Conservation (phyloP, 2,329 filamentous ascomycete genomes). For the Neurospora sp. region DNA sequence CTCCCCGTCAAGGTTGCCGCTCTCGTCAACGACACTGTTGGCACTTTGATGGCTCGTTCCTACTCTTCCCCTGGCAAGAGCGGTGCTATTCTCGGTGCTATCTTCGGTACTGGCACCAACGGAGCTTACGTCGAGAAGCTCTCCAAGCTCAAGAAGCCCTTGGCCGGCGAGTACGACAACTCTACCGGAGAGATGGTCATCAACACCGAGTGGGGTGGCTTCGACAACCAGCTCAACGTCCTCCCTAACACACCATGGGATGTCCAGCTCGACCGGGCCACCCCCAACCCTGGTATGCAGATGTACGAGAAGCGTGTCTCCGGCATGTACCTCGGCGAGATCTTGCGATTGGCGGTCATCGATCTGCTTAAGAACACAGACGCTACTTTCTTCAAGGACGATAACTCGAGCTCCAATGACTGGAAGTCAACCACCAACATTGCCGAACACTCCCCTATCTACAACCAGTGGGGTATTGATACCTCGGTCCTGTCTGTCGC, state of each 20-base stretch:
- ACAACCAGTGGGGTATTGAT: slow-evolving; percentile 80
- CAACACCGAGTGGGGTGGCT: slow-evolving; percentile 97
- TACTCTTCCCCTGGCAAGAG: slow-evolving; percentile 87
- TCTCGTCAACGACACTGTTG: slow-evolving; percentile 94
- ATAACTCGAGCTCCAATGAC: slow-evolving; percentile 62
- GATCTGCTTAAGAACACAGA: slow-evolving; percentile 59
- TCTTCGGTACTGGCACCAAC: slow-evolving; percentile 96
- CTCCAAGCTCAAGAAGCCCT: slow-evolving; percentile 69
- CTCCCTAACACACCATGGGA: slow-evolving; percentile 84
- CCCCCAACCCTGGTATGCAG: slow-evolving; percentile 85
- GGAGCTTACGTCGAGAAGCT: slow-evolving; percentile 95
- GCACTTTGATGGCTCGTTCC: slow-evolving; percentile 93
- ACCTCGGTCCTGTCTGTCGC: slow-evolving; percentile 83
- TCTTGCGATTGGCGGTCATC: slow-evolving; percentile 69
- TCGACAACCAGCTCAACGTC: slow-evolving; percentile 86
- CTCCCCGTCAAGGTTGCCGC: slow-evolving; percentile 92
- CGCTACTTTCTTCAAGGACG: slow-evolving; percentile 65
- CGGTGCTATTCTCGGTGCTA: slow-evolving; percentile 82
- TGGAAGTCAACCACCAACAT: slow-evolving; percentile 61
- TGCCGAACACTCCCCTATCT: slow-evolving; percentile 55
- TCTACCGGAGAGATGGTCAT: slow-evolving; percentile 91
- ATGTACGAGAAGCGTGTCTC: slow-evolving; percentile 99
- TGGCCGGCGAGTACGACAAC: slow-evolving; percentile 61
- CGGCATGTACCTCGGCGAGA: slow-evolving; percentile 96
- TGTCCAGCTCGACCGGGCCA: slow-evolving; percentile 63